A percentile compares a stretch with the other conserved stretches of the same genome.
These are phyloP conservation scores for Aspergillus puulaauensis DNA, from an alignment of 2,329 filamentous ascomycete genomes.

Conservation along the genomic window DNA sequence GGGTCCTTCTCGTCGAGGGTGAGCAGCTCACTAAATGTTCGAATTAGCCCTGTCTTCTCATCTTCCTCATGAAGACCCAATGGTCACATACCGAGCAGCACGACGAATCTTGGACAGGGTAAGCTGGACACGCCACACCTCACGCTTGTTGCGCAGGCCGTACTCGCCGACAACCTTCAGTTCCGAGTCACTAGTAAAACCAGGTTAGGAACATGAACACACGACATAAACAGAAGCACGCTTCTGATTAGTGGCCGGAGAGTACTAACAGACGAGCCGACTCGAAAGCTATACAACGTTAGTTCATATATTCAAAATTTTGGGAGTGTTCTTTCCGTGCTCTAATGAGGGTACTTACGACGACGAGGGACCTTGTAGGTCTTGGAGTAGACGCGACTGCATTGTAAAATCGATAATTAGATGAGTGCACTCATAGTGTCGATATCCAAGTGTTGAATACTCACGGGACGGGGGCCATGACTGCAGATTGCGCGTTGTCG, in stretches of 20 bases:
- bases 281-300: conserved; percentile 72
- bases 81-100: conserved; percentile 87
- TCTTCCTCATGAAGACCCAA: not conserved
- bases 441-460: conserved; percentile 28
- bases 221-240: conserved; percentile 97
- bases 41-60: conserved; percentile 5
- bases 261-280: conserved; percentile 98
- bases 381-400: conserved; percentile 83
- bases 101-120: conserved; percentile 99
- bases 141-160: conserved; percentile 99
- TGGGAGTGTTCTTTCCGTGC: not conserved
- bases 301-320: conserved; percentile 28
- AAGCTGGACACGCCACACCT: conserved; percentile 99
- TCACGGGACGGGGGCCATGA: conserved; percentile 45
- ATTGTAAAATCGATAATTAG: conserved; percentile 26
- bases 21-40: conserved; percentile 80
- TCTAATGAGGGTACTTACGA: conserved; percentile 52
- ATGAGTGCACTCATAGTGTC: conserved; percentile 37
- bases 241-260: conserved; percentile 95
- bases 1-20: conserved; percentile 99
- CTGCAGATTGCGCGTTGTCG: conserved; percentile 42
- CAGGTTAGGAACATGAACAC: conserved; percentile 70
- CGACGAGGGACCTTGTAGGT: conserved; percentile 98
- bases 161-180: conserved; percentile 99
- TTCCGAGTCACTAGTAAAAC: conserved; percentile 84